Evolutionary conservation across 1,284 basidiomycete genomes (phyloP), one percentile per base, ranked within the genome.

Genomic region (Tilletia indica): DNA sequence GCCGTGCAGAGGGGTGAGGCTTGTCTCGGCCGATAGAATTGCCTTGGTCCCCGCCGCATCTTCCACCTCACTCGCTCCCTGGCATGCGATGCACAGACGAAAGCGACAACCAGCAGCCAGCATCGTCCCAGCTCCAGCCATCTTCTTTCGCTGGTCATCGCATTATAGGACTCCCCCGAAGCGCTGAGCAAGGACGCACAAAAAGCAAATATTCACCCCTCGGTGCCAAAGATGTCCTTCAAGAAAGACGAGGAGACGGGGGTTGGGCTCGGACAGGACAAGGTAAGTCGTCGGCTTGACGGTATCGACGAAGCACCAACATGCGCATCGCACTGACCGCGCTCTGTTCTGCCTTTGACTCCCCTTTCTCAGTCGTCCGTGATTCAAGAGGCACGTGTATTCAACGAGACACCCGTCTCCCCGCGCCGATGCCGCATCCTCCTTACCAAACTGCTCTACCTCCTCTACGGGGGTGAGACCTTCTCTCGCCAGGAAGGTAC

Each of bases 401-500:
- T 99, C 90, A 99, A 99, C 87, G 96, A 99, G 86, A 95, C 94
- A 19, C 96, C 96, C 77, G 95, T 99, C 86, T 84, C 81, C 49
- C 85, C 86, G 14, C 89, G 96, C 81, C 97, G 96, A 88, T 99
- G 96, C 86, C 91, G 96, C 83, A 92, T 95, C 63, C 89, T 99
- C 72, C 89, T 99, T 79, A 99, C 96, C 67, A 90, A 97, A 84
- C 94, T 99, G 82, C 92, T 98, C 70, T 97, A 98, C 86, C 88
- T 99, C 71, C 88, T 99, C 72, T 98, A 98, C 86, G 90, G 93
- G 76, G 97, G 97, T 74, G 96, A 99, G 87, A 93, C 90, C 0
- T 96, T 99, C 86, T 90, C 89, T 54, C 92, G 93, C 3, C 95
- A 98, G 86, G 97, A 99, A 86, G 48, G 66, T 19, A 99, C 97